Base-by-base conservation (phyloP, 2,329 filamentous ascomycete genomes). In the Cephalotrichum gorgonifer region DNA sequence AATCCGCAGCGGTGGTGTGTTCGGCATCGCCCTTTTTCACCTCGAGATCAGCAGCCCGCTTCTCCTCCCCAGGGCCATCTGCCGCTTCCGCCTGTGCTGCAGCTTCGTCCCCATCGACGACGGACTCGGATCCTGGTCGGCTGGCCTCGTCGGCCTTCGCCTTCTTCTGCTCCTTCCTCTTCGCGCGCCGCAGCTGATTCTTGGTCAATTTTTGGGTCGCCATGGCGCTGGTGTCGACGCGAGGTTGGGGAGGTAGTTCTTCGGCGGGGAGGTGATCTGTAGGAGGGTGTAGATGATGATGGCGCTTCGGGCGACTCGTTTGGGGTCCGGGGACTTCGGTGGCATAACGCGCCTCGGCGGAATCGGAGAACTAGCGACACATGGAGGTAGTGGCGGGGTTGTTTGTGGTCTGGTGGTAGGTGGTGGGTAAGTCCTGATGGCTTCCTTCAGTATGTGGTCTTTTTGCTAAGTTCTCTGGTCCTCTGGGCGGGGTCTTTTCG, bases 161-260 rank as follows among this genome's bases (percentile, higher is more conserved):
- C 60, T 82, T 82, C 71, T 94, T 94, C 63, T 88, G 81, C 59
- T 88, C 86, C 82, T 95, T 96, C 79, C 93, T 95, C 74, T 91
- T 90, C 44, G 88, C 86, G 65, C 91, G 83, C 65, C 89, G 81
- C 73, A 90, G 84, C 69, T 95, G 88, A 69, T 96, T 96, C 74
- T 96, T 97, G 64, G 85, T 89, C 73, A 85, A 82, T 72, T 91
- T 94, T 56, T 75, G 67, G 55, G 72, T 65, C 60, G 78, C 79
- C 80, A 83, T 84, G 62, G 65, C 72, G 67, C 51, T 44, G 46
- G 51, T 44, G 22, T 47, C 30, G 51, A 49, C 28, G 47, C 44
- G 23, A 52, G 48, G 41, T 39, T 47, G 5, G 15, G 51, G 47
- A 57, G 53, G 50, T 65, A 63, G 26, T 63, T 67, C n/a, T 41